Percentiles rank a stretch among this genome's conserved stretches.
phyloP scores from a whole-genome alignment of 345 rosid genomes.

The Moringa oleifera region DNA sequence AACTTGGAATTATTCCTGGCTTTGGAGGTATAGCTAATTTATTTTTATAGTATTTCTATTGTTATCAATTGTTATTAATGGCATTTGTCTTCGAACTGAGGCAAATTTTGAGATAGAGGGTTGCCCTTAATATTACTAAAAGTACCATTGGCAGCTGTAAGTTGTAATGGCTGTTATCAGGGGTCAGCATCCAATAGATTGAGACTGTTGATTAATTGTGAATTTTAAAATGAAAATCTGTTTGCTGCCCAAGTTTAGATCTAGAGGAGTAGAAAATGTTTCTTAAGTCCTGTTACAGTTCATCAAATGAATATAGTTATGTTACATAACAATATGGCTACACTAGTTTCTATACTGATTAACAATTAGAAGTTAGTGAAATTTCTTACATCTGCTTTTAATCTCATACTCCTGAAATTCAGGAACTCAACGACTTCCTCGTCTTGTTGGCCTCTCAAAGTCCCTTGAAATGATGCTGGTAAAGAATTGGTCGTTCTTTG shows the following conservation, averaged over 20 bases:
- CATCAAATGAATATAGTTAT: neutral
- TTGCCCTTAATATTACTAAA: neutral
- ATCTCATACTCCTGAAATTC: conserved; percentile 24
- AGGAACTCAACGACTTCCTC: conserved; percentile 99
- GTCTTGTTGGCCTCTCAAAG: conserved; percentile 91
- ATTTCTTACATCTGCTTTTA: neutral
- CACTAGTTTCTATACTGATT: too few species aligned
- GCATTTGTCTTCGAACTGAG: conserved; percentile 3
- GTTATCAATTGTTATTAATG: neutral
- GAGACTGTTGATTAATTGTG: neutral
- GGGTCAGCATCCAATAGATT: neutral
- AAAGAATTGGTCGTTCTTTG: conserved; percentile 20
- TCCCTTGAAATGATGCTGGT: conserved; percentile 99
- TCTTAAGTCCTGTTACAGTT: too few species aligned
- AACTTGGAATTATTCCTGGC: conserved; percentile 90
- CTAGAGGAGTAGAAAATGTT: too few species aligned
- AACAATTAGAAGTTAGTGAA: too few species aligned
- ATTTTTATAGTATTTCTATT: neutral
- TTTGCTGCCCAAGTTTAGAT: neutral
- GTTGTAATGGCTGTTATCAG: neutral
- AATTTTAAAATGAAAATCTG: too few species aligned
- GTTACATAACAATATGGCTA: too few species aligned
- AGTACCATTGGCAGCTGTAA: neutral
- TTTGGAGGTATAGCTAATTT: conserved; percentile 69
- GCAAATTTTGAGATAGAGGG: neutral